Percentiles rank a stretch among this genome's conserved stretches.
Evolutionary conservation across 2,329 filamentous ascomycete species (phyloP).

Genomic region (Hymenoscyphus occultus): DNA sequence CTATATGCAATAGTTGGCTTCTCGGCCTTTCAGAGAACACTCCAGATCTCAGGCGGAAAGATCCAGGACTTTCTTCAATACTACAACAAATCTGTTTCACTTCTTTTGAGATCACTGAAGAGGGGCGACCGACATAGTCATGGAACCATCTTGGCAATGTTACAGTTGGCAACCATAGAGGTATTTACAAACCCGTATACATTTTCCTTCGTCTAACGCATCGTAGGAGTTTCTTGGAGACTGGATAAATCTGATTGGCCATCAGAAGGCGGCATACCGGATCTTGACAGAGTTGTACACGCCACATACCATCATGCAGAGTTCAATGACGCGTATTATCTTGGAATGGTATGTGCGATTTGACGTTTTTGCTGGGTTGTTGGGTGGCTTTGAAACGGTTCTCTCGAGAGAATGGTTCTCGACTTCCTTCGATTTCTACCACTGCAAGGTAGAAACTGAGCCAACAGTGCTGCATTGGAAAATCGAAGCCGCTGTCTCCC

Average conservation of each 20-base stretch:
- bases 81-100: slow-evolving; percentile 82
- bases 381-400: slow-evolving; percentile 73
- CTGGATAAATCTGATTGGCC: slow-evolving; percentile 89
- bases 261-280: slow-evolving; percentile 84
- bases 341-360: slow-evolving; percentile 89
- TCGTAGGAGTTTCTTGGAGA: slow-evolving; percentile 87
- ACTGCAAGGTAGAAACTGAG: slow-evolving; percentile 53
- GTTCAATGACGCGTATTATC: slow-evolving; percentile 67
- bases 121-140: slow-evolving; percentile 68
- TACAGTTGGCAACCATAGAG: slow-evolving; percentile 92
- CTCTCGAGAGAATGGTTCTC: slow-evolving; percentile 76
- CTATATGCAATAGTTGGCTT: slow-evolving; percentile 87
- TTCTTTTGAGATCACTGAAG: slow-evolving; percentile 69
- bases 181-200: slow-evolving; percentile 45
- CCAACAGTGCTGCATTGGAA: slow-evolving; percentile 64
- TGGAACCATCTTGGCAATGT: slow-evolving; percentile 77
- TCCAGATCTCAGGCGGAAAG: slow-evolving; percentile 67
- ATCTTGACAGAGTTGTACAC: slow-evolving; percentile 77
- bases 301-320: slow-evolving; percentile 69
- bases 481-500: slow-evolving; percentile 64
- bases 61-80: slow-evolving; percentile 82
- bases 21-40: slow-evolving; percentile 78
- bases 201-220: slow-evolving; percentile 14
- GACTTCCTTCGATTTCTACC: slow-evolving; percentile 51
- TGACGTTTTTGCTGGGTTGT: slow-evolving; percentile 78